Percentiles rank a stretch among this genome's conserved stretches.
These are phyloP conservation scores for Tuctoria greenei DNA, from an alignment of 176 grass and related monocot genomes.

Conservation along the genomic window DNA sequence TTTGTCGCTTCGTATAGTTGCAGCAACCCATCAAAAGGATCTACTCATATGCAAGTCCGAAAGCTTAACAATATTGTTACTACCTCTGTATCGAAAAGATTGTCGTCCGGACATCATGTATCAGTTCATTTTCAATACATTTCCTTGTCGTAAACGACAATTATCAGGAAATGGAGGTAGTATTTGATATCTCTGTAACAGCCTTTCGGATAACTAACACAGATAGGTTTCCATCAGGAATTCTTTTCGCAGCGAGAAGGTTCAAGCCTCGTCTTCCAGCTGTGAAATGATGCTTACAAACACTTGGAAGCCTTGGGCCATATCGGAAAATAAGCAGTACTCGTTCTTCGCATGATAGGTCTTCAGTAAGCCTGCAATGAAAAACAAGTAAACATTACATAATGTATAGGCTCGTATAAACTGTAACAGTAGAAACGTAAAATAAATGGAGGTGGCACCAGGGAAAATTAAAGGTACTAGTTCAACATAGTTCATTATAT, in stretches of 20 bases:
- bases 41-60: too few relatives aligned
- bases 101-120: too few relatives aligned
- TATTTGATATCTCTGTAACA: background rate
- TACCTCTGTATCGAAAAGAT: too few relatives aligned
- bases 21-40: too few relatives aligned
- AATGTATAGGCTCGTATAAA: background rate
- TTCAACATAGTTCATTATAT: background rate
- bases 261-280: background rate
- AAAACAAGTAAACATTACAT: slow-evolving; percentile 8
- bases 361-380: slow-evolving; percentile 65
- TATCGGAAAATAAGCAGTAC: slow-evolving; percentile 89
- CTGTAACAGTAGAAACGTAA: background rate
- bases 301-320: slow-evolving; percentile 79
- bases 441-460: background rate
- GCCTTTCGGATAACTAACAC: background rate
- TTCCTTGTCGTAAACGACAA: too few relatives aligned
- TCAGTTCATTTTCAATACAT: too few relatives aligned
- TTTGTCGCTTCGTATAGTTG: too few relatives aligned
- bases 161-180: too few relatives aligned
- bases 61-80: too few relatives aligned
- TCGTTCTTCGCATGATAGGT: slow-evolving; percentile 94
- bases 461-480: background rate
- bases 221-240: background rate
- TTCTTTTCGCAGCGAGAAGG: background rate
- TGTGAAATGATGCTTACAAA: slow-evolving; percentile 94